Conservation (phyloP, 2,329 filamentous ascomycete species). For the Bipolaris bicolor region DNA sequence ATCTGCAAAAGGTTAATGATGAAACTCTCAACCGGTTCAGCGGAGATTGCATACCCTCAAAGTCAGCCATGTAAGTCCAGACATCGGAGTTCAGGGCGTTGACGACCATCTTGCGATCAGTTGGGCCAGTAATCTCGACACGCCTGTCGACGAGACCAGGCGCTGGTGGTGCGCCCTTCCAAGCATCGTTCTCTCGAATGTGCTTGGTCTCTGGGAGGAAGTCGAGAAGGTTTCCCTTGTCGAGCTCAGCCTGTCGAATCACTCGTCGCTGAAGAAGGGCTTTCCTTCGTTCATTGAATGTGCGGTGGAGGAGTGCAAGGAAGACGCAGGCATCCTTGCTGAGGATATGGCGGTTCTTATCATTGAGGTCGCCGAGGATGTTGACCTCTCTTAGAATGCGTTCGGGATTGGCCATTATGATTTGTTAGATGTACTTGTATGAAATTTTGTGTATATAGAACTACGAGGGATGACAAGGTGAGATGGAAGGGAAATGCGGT, state of each 20-base stretch:
- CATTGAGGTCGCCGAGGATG: conserved; percentile 79
- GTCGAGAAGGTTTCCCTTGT: conserved; percentile 85
- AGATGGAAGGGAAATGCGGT: conserved; percentile 28
- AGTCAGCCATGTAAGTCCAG: conserved; percentile 99
- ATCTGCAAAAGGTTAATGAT: conserved; percentile 61
- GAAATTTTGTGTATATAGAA: conserved; percentile 10
- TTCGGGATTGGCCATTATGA: conserved; percentile 60
- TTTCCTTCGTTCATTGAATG: conserved; percentile 91
- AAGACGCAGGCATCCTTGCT: conserved; percentile 90
- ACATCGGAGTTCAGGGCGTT: conserved; percentile 96
- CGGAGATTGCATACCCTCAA: conserved; percentile 72
- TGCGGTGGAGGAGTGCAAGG: conserved; percentile 90
- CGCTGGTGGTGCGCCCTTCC: conserved; percentile 90
- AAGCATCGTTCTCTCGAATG: conserved; percentile 91
- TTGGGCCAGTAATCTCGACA: conserved; percentile 96
- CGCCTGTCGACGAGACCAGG: conserved; percentile 91
- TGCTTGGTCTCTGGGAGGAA: conserved; percentile 95
- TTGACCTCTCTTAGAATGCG: conserved; percentile 85
- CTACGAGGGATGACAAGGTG: conserved; percentile 12
- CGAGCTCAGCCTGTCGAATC: conserved; percentile 87
- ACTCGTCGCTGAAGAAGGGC: conserved; percentile 84
- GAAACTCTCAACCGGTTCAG: neutral
- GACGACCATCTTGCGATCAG: conserved; percentile 98
- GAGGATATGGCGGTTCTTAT: conserved; percentile 86
- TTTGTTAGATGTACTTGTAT: conserved; percentile 12